phyloP scores from a whole-genome alignment of 805 yeast genomes.

The Pichia kluyveri region DNA sequence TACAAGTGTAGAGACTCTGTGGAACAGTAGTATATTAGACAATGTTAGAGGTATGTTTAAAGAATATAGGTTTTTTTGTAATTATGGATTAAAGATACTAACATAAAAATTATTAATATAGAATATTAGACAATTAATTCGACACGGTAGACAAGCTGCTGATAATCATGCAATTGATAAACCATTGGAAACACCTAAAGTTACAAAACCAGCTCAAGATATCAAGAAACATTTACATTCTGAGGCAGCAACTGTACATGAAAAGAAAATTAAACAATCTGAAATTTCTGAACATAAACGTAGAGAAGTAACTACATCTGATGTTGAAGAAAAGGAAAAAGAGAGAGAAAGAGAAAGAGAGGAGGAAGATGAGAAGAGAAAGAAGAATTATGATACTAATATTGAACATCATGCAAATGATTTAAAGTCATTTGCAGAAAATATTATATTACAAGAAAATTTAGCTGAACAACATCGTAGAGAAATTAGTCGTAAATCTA shows the following conservation, averaged over 20 bases:
- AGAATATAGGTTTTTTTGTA: no score
- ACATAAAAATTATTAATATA: not conserved
- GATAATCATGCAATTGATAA: not conserved
- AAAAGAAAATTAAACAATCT: not conserved
- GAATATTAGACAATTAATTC: constrained; percentile 33
- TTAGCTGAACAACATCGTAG: constrained; percentile 14
- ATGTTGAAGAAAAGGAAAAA: not conserved
- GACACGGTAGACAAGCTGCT: constrained; percentile 34
- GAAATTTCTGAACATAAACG: not conserved
- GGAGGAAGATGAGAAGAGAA: not conserved
- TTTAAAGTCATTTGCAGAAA: constrained; percentile 24
- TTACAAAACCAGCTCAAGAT: not conserved
- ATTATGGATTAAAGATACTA: not conserved
- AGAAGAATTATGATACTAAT: not conserved
- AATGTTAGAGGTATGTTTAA: not conserved
- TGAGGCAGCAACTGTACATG: no score
- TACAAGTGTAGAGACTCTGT: no score
- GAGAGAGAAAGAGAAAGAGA: not conserved
- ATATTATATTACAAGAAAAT: constrained; percentile 26
- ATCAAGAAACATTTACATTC: no score
- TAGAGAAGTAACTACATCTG: no score
- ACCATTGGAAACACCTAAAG: not conserved
- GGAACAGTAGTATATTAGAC: no score
- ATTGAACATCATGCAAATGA: constrained; percentile 15
- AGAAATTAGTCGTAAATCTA: constrained; percentile 16